A percentile compares a stretch with the other conserved stretches of the same genome.
Conservation (phyloP, 2,329 filamentous ascomycete species). For the Phialophora verrucosa region DNA sequence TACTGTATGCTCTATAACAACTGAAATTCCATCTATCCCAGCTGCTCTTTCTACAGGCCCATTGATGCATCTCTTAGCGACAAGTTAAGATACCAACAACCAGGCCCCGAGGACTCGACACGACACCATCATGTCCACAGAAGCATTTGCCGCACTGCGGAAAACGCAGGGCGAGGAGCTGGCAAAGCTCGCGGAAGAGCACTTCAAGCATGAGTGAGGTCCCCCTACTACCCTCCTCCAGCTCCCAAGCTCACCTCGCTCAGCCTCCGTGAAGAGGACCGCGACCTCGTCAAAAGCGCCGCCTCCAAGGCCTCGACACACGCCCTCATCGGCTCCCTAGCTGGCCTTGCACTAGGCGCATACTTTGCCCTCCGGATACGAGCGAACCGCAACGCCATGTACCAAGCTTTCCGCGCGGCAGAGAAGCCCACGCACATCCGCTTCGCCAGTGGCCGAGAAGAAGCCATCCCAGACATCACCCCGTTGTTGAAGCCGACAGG, state of each 20-base stretch:
- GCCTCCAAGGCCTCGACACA: constrained; percentile 61
- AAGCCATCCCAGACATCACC: constrained; percentile 66
- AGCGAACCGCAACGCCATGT: constrained; percentile 62
- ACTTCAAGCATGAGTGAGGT: constrained; percentile 61
- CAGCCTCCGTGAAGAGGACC: constrained; percentile 62
- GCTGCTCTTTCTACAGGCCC: background rate
- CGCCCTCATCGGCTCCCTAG: constrained; percentile 63
- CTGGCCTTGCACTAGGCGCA: constrained; percentile 66
- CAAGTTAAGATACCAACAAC: background rate
- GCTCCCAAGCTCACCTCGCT: constrained; percentile 1
- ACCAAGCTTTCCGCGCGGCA: constrained; percentile 64
- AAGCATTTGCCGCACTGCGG: constrained; percentile 57
- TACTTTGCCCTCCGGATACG: constrained; percentile 64
- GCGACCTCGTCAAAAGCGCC: constrained; percentile 62
- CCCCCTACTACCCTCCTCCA: constrained; percentile 12
- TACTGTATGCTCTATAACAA: background rate
- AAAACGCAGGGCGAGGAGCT: constrained; percentile 58
- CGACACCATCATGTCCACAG: constrained; percentile 44
- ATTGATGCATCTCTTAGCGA: background rate
- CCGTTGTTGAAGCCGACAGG: constrained; percentile 62
- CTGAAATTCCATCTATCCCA: background rate
- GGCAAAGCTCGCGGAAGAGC: constrained; percentile 61
- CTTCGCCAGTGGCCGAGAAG: constrained; percentile 66
- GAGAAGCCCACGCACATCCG: constrained; percentile 67
- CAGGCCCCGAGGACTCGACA: background rate